A percentile compares a stretch with the other conserved stretches of the same genome.
Evolutionary conservation across 2,329 filamentous ascomycete genomes (phyloP).

Genomic region (Fusarium sp.): DNA sequence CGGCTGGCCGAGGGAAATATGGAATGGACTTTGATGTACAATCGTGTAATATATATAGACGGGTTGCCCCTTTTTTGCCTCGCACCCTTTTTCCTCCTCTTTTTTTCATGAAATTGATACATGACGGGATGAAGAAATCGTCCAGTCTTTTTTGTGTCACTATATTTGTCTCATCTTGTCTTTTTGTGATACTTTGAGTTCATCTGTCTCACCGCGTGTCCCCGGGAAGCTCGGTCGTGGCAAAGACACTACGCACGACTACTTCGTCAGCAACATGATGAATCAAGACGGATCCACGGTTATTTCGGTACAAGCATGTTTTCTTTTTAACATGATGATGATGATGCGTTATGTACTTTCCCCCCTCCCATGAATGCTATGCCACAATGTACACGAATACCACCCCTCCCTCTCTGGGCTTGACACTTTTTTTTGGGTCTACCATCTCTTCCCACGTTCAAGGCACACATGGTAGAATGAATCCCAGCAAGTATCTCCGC

Average conservation of each 20-base stretch:
- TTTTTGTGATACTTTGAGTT: constrained; percentile 4
- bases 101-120: not conserved
- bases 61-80: constrained; percentile 8
- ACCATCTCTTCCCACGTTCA: constrained; percentile 1
- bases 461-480: constrained; percentile 11
- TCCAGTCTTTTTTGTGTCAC: not conserved
- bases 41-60: constrained; percentile 44
- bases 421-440: constrained; percentile 20
- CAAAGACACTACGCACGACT: constrained; percentile 14
- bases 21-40: constrained; percentile 20
- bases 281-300: not conserved
- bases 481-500: constrained; percentile 16
- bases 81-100: constrained; percentile 11
- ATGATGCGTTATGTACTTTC: constrained; percentile 21
- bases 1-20: not conserved
- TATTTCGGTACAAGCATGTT: constrained; percentile 3
- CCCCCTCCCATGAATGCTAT: constrained; percentile 23
- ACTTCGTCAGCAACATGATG: constrained; percentile 9
- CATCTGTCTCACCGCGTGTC: not conserved
- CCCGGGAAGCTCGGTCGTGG: constrained; percentile 35
- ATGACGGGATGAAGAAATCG: not conserved
- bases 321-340: constrained; percentile 6
- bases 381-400: constrained; percentile 27
- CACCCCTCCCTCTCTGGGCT: not conserved
- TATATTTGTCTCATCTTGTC: not conserved